These are phyloP conservation scores for Mortierella sp. DNA, from an alignment of 371 early-diverging fungal species.

Conservation along the genomic window DNA sequence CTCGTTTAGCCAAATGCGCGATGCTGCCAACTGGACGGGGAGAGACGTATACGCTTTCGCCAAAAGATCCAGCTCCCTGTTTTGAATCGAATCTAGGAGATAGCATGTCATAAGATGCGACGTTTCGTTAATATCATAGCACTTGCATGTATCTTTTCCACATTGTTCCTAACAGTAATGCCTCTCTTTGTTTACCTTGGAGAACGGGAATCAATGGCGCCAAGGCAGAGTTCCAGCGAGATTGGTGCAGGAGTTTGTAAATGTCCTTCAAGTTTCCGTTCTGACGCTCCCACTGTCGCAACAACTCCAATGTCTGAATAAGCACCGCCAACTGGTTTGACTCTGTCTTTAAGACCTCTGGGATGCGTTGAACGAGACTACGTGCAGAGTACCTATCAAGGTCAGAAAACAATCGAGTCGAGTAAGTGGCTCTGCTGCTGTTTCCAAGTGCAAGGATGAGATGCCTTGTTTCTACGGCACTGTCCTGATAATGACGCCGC, in stretches of 20 bases:
- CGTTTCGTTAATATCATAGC: background rate
- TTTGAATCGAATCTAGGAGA: conserved; percentile 49
- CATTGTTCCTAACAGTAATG: background rate
- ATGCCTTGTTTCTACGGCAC: background rate
- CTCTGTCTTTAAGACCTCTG: conserved; percentile 33
- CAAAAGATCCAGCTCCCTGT: conserved; percentile 47
- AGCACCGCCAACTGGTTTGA: conserved; percentile 34
- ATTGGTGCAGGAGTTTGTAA: conserved; percentile 39
- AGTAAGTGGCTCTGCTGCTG: background rate
- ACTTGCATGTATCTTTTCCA: background rate
- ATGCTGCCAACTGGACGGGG: conserved; percentile 54
- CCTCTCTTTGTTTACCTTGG: conserved; percentile 27
- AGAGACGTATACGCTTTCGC: conserved; percentile 56
- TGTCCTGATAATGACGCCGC: background rate
- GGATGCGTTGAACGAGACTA: conserved; percentile 41
- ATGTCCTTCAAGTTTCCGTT: conserved; percentile 48
- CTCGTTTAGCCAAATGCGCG: conserved; percentile 46
- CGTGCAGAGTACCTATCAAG: conserved; percentile 38
- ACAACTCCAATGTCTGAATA: conserved; percentile 33
- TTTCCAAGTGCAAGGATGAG: background rate
- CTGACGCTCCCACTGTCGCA: conserved; percentile 55
- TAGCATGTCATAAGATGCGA: background rate
- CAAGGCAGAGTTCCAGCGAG: conserved; percentile 45
- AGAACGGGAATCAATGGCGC: conserved; percentile 44
- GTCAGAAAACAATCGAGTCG: background rate